Evolutionary conservation across 768 basidiomycete genomes (phyloP).

Genomic region (Boletus rubescentipes): DNA sequence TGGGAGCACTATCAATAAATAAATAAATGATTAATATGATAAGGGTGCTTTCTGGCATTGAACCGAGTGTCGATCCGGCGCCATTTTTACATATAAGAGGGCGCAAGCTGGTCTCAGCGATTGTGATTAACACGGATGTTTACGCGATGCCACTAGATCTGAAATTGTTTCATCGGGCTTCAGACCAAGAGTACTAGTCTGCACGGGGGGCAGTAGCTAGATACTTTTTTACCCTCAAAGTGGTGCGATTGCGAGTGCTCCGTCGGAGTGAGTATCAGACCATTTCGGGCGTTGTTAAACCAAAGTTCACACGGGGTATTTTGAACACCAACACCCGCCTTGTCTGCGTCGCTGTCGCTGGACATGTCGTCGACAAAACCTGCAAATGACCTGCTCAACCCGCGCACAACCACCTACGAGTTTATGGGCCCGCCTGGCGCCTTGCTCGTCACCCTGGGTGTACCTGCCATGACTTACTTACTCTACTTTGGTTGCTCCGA

Average conservation of each 20-base stretch:
- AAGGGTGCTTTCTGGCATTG: too few species aligned
- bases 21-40: too few species aligned
- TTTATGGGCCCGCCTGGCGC: slow-evolving; percentile 84
- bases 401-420: slow-evolving; percentile 71
- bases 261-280: background rate
- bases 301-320: slow-evolving; percentile 7
- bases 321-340: background rate
- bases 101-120: too few species aligned
- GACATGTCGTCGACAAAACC: slow-evolving; percentile 23
- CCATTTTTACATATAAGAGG: too few species aligned
- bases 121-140: too few species aligned
- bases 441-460: slow-evolving; percentile 61
- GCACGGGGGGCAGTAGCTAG: too few species aligned
- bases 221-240: too few species aligned
- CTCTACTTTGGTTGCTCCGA: slow-evolving; percentile 82
- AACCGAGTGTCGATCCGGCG: too few species aligned
- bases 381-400: slow-evolving; percentile 51
- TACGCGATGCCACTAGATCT: too few species aligned
- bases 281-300: background rate
- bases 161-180: too few species aligned
- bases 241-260: background rate
- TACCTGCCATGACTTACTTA: slow-evolving; percentile 69
- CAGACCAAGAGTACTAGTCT: too few species aligned
- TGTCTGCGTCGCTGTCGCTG: background rate
- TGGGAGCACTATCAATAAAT: too few species aligned